Conservation (phyloP, 495 filamentous ascomycete species). For the Cercophora sp. region DNA sequence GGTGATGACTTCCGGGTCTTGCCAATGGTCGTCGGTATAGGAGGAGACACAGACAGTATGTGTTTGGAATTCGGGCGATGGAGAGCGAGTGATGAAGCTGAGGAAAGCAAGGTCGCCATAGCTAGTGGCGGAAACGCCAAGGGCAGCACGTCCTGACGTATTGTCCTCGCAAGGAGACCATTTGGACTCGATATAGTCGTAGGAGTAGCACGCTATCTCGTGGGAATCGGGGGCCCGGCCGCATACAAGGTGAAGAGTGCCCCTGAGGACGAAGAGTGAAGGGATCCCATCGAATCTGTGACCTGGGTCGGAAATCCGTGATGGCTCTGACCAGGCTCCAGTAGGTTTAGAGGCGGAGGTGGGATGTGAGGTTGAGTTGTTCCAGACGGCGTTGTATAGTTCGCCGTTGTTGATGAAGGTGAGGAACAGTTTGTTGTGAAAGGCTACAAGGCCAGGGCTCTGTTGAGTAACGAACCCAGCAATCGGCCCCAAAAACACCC, state of each 20-base stretch:
- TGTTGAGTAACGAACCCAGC: constrained; percentile 11
- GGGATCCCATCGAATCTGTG: constrained; percentile 23
- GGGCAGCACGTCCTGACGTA: constrained; percentile 23
- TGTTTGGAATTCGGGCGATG: constrained; percentile 12
- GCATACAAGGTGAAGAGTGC: constrained; percentile 25
- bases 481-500: constrained; percentile 15
- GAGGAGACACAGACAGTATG: constrained; percentile 23
- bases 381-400: constrained; percentile 23
- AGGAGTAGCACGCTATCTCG: constrained; percentile 25
- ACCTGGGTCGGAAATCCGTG: constrained; percentile 7
- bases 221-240: constrained; percentile 13
- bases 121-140: constrained; percentile 26
- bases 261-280: constrained; percentile 24
- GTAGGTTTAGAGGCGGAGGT: not conserved
- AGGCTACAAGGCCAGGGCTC: constrained; percentile 25
- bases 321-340: constrained; percentile 18
- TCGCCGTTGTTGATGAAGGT: constrained; percentile 17
- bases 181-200: constrained; percentile 14
- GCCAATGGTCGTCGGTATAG: constrained; percentile 22
- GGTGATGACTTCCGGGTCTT: constrained; percentile 22
- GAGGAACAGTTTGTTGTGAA: constrained; percentile 30
- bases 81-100: constrained; percentile 24
- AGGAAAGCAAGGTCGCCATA: constrained; percentile 29
- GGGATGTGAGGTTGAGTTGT: constrained; percentile 5
- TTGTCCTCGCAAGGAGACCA: constrained; percentile 25